A percentile compares a stretch with the other conserved stretches of the same genome.
Conservation (phyloP, 306 rosid species). For the Prunus fruticosa region DNA sequence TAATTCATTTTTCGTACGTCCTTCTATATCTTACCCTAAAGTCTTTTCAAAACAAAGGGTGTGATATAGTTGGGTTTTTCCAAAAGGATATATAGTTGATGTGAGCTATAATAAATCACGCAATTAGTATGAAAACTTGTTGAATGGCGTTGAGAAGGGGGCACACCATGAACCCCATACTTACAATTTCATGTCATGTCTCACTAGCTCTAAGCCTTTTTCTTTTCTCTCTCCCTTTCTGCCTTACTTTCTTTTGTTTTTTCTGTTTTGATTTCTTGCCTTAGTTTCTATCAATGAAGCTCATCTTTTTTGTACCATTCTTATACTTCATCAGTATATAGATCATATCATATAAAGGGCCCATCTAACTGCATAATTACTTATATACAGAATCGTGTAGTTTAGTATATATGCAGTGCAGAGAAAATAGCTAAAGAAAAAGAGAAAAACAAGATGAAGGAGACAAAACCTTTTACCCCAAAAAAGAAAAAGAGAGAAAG, state of each 20-base stretch:
- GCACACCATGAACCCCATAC: constrained; percentile 12
- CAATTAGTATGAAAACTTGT: constrained; percentile 2
- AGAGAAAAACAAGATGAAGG: not conserved
- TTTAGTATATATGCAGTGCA: too few relatives aligned
- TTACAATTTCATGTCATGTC: not conserved
- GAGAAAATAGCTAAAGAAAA: not conserved
- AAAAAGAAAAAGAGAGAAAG: too few relatives aligned
- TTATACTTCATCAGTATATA: too few relatives aligned
- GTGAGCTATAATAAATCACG: constrained; percentile 1
- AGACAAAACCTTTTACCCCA: not conserved
- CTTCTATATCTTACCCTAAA: not conserved
- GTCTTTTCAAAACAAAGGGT: not conserved
- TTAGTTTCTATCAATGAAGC: too few relatives aligned
- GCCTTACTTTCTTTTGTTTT: not conserved
- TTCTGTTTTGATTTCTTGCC: too few relatives aligned
- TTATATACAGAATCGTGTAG: too few relatives aligned
- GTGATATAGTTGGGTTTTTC: not conserved
- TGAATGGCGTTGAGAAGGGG: constrained; percentile 2
- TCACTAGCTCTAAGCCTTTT: too few relatives aligned
- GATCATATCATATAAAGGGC: too few relatives aligned
- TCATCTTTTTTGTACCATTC: too few relatives aligned
- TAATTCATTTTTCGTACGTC: not conserved
- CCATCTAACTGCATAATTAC: too few relatives aligned
- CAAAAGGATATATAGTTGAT: not conserved
- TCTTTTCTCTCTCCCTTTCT: too few relatives aligned